Evolutionary conservation across 768 basidiomycete species (phyloP).

Genomic region (Russula sp.): DNA sequence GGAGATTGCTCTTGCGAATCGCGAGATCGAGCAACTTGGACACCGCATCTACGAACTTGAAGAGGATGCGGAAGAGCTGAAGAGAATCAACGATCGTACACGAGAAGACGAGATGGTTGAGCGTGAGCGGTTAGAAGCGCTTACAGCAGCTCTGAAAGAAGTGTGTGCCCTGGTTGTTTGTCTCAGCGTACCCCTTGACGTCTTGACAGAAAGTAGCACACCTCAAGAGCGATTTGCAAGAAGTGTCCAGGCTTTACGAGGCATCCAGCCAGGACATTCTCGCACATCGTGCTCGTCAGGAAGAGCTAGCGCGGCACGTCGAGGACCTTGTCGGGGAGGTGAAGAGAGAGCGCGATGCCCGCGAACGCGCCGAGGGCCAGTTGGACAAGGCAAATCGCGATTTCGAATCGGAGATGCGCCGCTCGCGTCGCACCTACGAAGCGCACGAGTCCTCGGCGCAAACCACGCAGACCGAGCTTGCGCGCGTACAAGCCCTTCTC

Average conservation of each 20-base stretch:
- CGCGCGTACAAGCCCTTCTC: slow-evolving; percentile 57
- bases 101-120: slow-evolving; percentile 74
- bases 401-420: slow-evolving; percentile 54
- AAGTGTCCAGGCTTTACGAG: slow-evolving; percentile 62
- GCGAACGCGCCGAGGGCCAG: slow-evolving; percentile 49
- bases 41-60: slow-evolving; percentile 78
- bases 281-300: slow-evolving; percentile 64
- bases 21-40: slow-evolving; percentile 74
- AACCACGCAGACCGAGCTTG: slow-evolving; percentile 55
- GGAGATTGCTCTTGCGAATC: slow-evolving; percentile 65
- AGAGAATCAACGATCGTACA: slow-evolving; percentile 60
- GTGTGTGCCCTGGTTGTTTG: slow-evolving; percentile 34
- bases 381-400: slow-evolving; percentile 54
- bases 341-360: slow-evolving; percentile 50
- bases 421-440: slow-evolving; percentile 58
- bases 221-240: slow-evolving; percentile 60
- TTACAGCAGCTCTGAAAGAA: slow-evolving; percentile 75
- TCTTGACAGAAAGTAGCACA: slow-evolving; percentile 56
- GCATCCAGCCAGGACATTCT: slow-evolving; percentile 54
- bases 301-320: slow-evolving; percentile 69
- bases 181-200: neutral
- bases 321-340: slow-evolving; percentile 65
- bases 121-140: slow-evolving; percentile 57
- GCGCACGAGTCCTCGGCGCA: slow-evolving; percentile 65
- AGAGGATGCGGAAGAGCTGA: slow-evolving; percentile 73